Percentiles rank a stretch among this genome's conserved stretches.
Conservation (phyloP, 805 yeast genomes). For the Phaffomyces thermotolerans region DNA sequence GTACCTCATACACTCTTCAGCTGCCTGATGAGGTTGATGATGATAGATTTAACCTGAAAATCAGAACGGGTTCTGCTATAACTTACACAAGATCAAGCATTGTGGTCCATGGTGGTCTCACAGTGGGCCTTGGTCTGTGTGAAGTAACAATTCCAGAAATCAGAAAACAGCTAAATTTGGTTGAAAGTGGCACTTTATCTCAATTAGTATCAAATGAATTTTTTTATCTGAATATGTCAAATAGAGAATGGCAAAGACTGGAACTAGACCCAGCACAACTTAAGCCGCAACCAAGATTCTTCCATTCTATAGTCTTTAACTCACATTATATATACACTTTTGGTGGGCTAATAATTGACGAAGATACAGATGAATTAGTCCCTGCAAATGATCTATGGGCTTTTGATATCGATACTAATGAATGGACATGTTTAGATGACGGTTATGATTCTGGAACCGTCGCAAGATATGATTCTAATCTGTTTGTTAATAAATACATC, state of each 20-base stretch:
- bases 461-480: constrained; percentile 46
- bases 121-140: constrained; percentile 37
- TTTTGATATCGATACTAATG: constrained; percentile 42
- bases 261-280: constrained; percentile 16
- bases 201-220: constrained; percentile 48
- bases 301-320: constrained; percentile 48
- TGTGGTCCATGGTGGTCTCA: constrained; percentile 62
- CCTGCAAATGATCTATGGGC: constrained; percentile 67
- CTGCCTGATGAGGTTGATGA: constrained; percentile 48
- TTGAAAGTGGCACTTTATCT: constrained; percentile 4
- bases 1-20: constrained; percentile 48
- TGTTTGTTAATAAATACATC: constrained; percentile 35
- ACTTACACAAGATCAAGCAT: constrained; percentile 51
- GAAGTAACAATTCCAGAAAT: constrained; percentile 10
- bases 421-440: constrained; percentile 48
- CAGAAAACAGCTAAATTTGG: constrained; percentile 7
- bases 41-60: constrained; percentile 46
- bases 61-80: constrained; percentile 64
- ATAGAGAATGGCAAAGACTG: constrained; percentile 49
- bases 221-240: constrained; percentile 52
- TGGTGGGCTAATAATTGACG: constrained; percentile 53
- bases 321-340: constrained; percentile 47
- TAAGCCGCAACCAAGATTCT: constrained; percentile 35
- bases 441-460: constrained; percentile 31
- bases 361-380: constrained; percentile 28